These are phyloP conservation scores for Viola pubescens DNA, from an alignment of 441 rosid genomes.

Conservation along the genomic window DNA sequence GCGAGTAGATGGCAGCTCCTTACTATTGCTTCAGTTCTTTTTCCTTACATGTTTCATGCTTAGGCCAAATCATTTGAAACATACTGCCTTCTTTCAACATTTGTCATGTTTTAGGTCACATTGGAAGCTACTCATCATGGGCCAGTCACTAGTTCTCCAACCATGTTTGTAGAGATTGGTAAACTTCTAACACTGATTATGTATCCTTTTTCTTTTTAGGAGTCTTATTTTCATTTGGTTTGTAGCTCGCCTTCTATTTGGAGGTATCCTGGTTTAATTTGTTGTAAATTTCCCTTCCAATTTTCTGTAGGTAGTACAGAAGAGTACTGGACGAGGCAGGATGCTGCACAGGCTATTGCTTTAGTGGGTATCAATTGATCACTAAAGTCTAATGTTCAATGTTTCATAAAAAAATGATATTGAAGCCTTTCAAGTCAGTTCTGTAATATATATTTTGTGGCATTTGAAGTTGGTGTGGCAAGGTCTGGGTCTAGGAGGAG, in stretches of 20 bases:
- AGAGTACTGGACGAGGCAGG: slow-evolving; percentile 73
- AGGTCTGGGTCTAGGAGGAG: slow-evolving; percentile 74
- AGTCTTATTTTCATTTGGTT: neutral
- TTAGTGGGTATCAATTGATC: slow-evolving; percentile 35
- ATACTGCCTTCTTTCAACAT: slow-evolving; percentile 4
- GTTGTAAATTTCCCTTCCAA: slow-evolving; percentile 13
- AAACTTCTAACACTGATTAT: slow-evolving; percentile 2
- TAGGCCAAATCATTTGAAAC: slow-evolving; percentile 2
- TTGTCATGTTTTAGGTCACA: slow-evolving; percentile 41
- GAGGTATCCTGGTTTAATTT: slow-evolving; percentile 5
- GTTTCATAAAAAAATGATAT: neutral
- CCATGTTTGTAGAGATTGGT: slow-evolving; percentile 83
- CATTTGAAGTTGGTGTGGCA: slow-evolving; percentile 59
- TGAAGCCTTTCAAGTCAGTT: neutral
- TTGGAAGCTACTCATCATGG: slow-evolving; percentile 90
- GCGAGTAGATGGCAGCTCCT: no score
- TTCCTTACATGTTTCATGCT: neutral
- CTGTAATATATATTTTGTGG: slow-evolving; percentile 3
- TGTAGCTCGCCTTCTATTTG: neutral
- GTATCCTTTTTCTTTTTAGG: slow-evolving; percentile 1
- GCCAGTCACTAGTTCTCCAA: slow-evolving; percentile 58
- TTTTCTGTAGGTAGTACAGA: slow-evolving; percentile 62
- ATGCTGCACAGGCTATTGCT: slow-evolving; percentile 72
- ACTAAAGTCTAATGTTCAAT: no score
- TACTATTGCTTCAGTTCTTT: neutral